A percentile compares a stretch with the other conserved stretches of the same genome.
These are phyloP conservation scores for Fusarium pilosicola DNA, from an alignment of 2,329 filamentous ascomycete species.

Conservation along the genomic window DNA sequence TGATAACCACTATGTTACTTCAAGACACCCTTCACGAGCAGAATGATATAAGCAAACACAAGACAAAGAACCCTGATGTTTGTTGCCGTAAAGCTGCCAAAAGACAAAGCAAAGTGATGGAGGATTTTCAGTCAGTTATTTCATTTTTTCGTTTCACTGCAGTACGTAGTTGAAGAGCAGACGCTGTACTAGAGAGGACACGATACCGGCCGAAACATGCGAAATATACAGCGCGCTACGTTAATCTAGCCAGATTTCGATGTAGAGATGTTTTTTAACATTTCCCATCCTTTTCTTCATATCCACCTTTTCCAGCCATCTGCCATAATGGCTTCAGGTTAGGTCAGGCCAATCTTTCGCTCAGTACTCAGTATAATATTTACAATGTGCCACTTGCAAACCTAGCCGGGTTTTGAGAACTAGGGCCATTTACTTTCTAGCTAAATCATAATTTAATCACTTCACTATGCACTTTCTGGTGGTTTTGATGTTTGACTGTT, in stretches of 20 bases:
- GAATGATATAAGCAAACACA: not conserved
- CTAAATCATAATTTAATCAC: not conserved
- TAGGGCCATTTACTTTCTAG: too few species aligned
- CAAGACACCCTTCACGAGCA: not conserved
- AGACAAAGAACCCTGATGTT: fast-evolving
- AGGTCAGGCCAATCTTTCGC: too few species aligned
- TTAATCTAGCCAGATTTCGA: fast-evolving
- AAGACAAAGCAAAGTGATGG: too few species aligned
- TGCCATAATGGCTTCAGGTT: too few species aligned
- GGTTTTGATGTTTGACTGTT: not conserved
- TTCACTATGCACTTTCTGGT: not conserved
- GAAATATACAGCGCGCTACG: too few species aligned
- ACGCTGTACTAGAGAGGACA: not conserved
- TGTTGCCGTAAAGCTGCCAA: not conserved
- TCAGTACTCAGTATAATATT: fast-evolving
- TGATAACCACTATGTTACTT: not conserved
- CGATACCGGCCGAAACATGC: not conserved
- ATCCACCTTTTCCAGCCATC: not conserved
- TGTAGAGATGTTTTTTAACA: too few species aligned
- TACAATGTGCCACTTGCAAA: not conserved
- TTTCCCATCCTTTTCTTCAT: too few species aligned
- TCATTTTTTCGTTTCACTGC: too few species aligned
- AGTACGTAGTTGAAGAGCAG: not conserved
- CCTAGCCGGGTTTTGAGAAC: fast-evolving
- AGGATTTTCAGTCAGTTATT: too few species aligned